These are phyloP conservation scores for Fusarium odoratissimum DNA, from an alignment of 2,329 filamentous ascomycete species.

Conservation along the genomic window DNA sequence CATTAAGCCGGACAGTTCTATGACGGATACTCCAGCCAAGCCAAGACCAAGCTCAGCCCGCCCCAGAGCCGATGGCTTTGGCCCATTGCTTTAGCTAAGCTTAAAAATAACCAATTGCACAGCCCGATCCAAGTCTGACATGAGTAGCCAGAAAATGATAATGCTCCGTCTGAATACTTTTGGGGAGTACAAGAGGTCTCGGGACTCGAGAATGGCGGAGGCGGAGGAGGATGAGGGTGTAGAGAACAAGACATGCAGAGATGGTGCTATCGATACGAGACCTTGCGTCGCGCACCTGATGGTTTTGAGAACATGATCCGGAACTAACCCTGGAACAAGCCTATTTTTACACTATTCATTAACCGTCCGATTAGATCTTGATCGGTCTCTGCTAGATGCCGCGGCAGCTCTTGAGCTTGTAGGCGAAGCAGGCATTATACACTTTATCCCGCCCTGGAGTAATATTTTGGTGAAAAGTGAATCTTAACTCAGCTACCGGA, in stretches of 20 bases:
- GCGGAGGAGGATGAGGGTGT: slow-evolving; percentile 2
- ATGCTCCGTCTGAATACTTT: neutral
- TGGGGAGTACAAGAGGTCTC: neutral
- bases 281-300: neutral
- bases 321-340: neutral
- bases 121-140: no score
- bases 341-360: neutral
- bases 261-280: neutral
- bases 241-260: neutral
- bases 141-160: neutral
- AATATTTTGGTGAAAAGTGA: neutral
- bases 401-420: neutral
- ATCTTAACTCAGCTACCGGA: neutral
- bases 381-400: rapidly evolving
- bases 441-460: neutral
- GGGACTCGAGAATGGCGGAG: neutral
- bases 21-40: neutral
- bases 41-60: slow-evolving; percentile 6
- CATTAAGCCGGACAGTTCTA: neutral
- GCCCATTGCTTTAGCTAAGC: neutral
- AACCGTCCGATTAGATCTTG: neutral
- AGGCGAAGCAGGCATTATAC: neutral
- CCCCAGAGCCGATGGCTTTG: neutral
- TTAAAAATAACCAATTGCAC: neutral
- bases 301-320: neutral